Evolutionary conservation across 257 asterid species (phyloP), one percentile per base, ranked within the genome.

Genomic region (Solanum chiquidenum): DNA sequence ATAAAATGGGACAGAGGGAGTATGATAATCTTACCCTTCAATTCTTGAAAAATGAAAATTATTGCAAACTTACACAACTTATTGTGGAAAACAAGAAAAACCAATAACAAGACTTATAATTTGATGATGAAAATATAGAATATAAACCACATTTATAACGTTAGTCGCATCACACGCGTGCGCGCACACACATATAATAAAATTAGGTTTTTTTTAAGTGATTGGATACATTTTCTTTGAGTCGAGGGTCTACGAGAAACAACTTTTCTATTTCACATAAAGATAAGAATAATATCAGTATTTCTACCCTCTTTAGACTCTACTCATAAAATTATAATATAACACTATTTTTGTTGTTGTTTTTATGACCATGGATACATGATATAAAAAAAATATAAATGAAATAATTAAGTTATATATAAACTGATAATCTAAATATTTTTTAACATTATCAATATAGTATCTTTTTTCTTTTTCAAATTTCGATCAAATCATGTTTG

Each of bases 211-310:
- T 18, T 18, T 55, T 18, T 55, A 2, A 21, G 10, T 58, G 2
- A 8, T 52, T 18, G 10, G 1, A 62, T 10, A n/a, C 0, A 4
- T n/a, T 62, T 62, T 9, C 6, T 23, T 10, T n/a, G 16, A n/a
- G 5, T 62, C 16, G 1, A 62, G 7, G 1, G 1, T 58, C 1
- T 58, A 58, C 0, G 0, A 8, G 2, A 58, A 3, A 58, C 0
- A 58, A 0, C 3, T 8, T 58, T 58, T 58, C 12, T 58, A 8
- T 58, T 23, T 20, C 27, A 58, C 25, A 21, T 8, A 62, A 23
- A 62, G 14, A 23, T 23, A 62, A 62, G 29, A 3, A 62, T 62
- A 62, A 62, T 0, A 10, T 23, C 4, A 23, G 13, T 10, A 62
- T 62, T 62, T 10, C 2, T 62, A 62, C 0, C 14, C 6, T 62